Conservation (phyloP, 1,284 basidiomycete species). For the Coniophora puteana region DNA sequence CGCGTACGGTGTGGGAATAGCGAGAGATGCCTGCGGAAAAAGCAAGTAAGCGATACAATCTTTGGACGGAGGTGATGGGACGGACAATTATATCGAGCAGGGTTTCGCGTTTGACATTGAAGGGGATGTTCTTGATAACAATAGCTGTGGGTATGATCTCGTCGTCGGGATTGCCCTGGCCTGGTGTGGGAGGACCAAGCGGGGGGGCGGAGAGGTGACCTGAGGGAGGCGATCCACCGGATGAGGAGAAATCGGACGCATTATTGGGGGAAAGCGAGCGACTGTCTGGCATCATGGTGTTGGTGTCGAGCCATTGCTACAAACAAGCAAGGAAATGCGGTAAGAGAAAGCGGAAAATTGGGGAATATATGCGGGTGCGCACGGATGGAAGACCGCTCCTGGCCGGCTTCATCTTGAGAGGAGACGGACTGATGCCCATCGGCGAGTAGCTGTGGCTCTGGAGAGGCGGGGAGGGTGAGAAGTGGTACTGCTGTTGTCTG, state of each 20-base stretch:
- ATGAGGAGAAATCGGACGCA: constrained; percentile 81
- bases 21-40: constrained; percentile 84
- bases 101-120: constrained; percentile 95
- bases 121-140: constrained; percentile 99
- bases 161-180: constrained; percentile 65
- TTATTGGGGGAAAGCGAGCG: constrained; percentile 82
- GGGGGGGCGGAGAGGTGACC: constrained; percentile 50
- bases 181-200: constrained; percentile 44
- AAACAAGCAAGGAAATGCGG: constrained; percentile 12
- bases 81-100: constrained; percentile 93
- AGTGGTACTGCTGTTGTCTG: constrained; percentile 61
- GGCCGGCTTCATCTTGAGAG: constrained; percentile 66
- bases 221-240: constrained; percentile 74
- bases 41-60: constrained; percentile 13
- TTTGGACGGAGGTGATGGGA: constrained; percentile 24
- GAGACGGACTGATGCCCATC: constrained; percentile 58
- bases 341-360: constrained; percentile 10
- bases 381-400: constrained; percentile 72
- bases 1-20: constrained; percentile 97
- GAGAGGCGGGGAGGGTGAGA: constrained; percentile 62
- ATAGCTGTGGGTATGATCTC: constrained; percentile 99
- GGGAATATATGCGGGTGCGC: constrained; percentile 30
- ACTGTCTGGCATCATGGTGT: constrained; percentile 48
- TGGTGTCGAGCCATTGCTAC: constrained; percentile 79
- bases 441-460: constrained; percentile 63